phyloP scores from a whole-genome alignment of 495 filamentous ascomycete genomes.

The Neurospora pannonica region DNA sequence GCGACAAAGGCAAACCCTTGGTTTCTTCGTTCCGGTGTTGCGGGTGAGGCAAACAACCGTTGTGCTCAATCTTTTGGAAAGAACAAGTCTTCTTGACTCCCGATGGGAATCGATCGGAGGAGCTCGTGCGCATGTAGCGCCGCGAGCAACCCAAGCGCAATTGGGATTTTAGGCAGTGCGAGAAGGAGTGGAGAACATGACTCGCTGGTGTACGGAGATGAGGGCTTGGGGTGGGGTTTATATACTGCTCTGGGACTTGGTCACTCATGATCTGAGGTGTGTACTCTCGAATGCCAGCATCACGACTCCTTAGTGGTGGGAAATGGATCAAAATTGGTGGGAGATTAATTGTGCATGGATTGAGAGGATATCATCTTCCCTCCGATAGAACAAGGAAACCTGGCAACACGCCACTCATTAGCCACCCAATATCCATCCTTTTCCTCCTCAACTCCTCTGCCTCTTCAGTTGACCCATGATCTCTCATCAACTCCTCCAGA shows the following conservation, averaged over 20 bases:
- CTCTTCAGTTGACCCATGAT: conserved; percentile 11
- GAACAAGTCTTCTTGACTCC: neutral
- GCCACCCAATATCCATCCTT: conserved; percentile 14
- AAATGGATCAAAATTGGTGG: neutral
- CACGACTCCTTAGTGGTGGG: neutral
- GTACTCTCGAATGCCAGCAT: neutral
- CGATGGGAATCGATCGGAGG: neutral
- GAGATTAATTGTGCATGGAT: neutral
- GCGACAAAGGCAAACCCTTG: neutral
- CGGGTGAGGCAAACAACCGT: too few species aligned
- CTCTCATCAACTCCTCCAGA: conserved; percentile 18
- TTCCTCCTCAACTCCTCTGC: conserved; percentile 12
- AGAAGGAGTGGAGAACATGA: neutral
- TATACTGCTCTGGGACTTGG: neutral
- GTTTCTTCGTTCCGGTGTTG: neutral
- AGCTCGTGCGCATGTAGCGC: neutral
- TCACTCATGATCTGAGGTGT: neutral
- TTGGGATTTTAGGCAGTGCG: neutral
- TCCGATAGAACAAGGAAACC: neutral
- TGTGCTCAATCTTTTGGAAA: neutral
- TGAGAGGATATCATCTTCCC: neutral
- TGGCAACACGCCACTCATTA: conserved; percentile 4
- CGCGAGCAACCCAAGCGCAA: neutral
- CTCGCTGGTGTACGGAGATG: neutral
- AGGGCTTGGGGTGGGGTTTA: neutral